Percentiles rank a stretch among this genome's conserved stretches.
These are phyloP conservation scores for Dysphania ambrosioides DNA, from an alignment of 148 eudicot species.

Conservation along the genomic window DNA sequence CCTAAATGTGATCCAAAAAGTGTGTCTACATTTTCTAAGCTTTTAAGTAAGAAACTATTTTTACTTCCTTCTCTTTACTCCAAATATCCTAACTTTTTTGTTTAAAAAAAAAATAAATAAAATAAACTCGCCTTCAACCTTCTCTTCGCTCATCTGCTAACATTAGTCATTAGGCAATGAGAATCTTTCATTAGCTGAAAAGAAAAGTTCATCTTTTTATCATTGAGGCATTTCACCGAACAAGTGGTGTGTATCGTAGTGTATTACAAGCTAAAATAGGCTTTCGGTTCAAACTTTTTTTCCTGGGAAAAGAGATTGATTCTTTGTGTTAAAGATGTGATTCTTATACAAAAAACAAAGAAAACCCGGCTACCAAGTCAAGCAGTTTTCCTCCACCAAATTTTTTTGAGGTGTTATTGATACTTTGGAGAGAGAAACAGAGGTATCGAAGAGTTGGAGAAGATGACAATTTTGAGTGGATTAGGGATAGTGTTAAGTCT, in stretches of 20 bases:
- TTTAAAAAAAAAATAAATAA: slow-evolving; percentile 1
- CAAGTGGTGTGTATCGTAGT: slow-evolving; percentile 5
- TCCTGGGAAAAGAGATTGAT: slow-evolving; percentile 22
- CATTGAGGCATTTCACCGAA: slow-evolving; percentile 23
- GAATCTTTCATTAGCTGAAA: slow-evolving; percentile 23
- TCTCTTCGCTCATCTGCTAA: neutral
- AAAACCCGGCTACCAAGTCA: neutral
- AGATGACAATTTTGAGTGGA: slow-evolving; percentile 66
- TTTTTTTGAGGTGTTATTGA: neutral
- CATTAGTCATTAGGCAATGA: neutral
- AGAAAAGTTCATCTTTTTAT: slow-evolving; percentile 9
- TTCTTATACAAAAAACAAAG: neutral
- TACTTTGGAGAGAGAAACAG: neutral
- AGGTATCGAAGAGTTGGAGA: slow-evolving; percentile 8
- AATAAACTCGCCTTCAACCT: too few relatives aligned
- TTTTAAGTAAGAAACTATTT: slow-evolving; percentile 16
- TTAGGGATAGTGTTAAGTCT: slow-evolving; percentile 67
- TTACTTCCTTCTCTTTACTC: neutral
- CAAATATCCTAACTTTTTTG: neutral
- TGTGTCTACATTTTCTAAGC: too few relatives aligned
- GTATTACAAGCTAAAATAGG: neutral
- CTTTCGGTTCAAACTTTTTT: too few relatives aligned
- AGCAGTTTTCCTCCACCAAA: neutral
- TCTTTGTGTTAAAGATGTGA: slow-evolving; percentile 15
- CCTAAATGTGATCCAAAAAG: slow-evolving; percentile 11